Base-by-base conservation (phyloP, 1,284 basidiomycete species). In the Volvariella surrecta region DNA sequence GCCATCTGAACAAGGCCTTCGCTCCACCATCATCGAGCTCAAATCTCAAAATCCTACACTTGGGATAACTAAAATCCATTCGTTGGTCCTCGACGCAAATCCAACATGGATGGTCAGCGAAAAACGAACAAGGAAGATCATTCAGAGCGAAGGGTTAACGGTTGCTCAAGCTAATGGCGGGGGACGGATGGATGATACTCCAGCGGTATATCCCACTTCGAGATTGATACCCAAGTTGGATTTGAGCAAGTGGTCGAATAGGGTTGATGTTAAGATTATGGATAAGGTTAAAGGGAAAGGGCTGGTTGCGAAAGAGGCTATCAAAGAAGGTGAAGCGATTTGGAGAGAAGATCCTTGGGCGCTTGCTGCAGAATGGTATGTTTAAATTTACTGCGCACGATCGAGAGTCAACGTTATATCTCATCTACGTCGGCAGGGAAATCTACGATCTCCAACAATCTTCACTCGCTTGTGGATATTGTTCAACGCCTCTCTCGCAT, bases 291-390 rank as follows among this genome's bases (percentile, higher is more conserved):
- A 85, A 55, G 90, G 90, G 7, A 93, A 94, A 54, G 91, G 91
- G 0, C 66, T 94, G 21, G 74, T 93, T 1, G 86, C 88, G 1
- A 75, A 63, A 19, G 72, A 77, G 43, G 66, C 71, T 39, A 82
- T 93, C 45, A 60, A 64, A 9, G 71, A 79, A 52, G 88, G 84
- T 0, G 86, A 92, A 49, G 65, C 78, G 7, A 56, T 94, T 3
- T 94, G 90, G 85, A 83, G 80, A 47, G 90, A 94, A 57, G 81
- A 85, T 54, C 82, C 81, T 0, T 86, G 81, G 54, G 59, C 82
- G 38, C 59, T 85, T 15, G 79, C 82, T 16, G 77, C 84, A 11
- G 81, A 85, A 62, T 83, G 79, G 82, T 82, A 56, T 47, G 73
- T 55, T 15, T 43, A 22, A n/a, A n/a, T n/a, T 37, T 18, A 21